These are phyloP conservation scores for Leishmania major DNA, from an alignment of 208 protist genomes.

Conservation along the genomic window DNA sequence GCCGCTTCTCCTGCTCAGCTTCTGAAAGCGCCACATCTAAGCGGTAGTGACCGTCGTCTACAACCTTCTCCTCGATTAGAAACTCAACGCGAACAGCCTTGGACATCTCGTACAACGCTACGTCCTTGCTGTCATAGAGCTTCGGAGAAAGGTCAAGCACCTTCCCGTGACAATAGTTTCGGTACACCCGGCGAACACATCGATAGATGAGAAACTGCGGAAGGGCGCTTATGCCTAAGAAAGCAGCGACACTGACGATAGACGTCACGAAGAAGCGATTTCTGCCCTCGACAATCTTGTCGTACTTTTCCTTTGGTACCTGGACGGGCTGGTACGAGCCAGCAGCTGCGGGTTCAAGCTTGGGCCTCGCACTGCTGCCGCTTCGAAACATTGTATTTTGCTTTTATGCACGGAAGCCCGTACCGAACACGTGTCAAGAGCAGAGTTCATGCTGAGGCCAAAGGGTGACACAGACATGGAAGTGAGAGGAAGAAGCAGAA, in stretches of 20 bases:
- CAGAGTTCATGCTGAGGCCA: not conserved
- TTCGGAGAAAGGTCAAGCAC: conserved; percentile 86
- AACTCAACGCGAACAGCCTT: conserved; percentile 75
- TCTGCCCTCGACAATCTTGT: conserved; percentile 63
- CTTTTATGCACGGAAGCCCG: too few relatives aligned
- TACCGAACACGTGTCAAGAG: not conserved
- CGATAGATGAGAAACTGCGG: conserved; percentile 69
- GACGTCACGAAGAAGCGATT: conserved; percentile 71
- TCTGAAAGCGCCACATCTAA: conserved; percentile 55
- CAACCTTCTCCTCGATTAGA: conserved; percentile 63
- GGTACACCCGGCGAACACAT: conserved; percentile 47
- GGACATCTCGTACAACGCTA: conserved; percentile 79
- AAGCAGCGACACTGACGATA: conserved; percentile 38
- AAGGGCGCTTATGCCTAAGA: conserved; percentile 47
- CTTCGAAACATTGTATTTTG: conserved; percentile 16
- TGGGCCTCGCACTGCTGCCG: conserved; percentile 10
- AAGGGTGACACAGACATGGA: not conserved
- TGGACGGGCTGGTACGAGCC: conserved; percentile 45
- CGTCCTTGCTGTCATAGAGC: conserved; percentile 68
- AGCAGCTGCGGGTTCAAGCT: conserved; percentile 18
- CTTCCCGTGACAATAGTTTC: conserved; percentile 53
- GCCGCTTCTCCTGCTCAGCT: conserved; percentile 54
- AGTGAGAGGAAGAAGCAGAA: not conserved
- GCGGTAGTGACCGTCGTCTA: conserved; percentile 73
- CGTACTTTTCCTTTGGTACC: conserved; percentile 79